Conservation (phyloP, 148 eudicot genomes). For the Diospyros kaki region DNA sequence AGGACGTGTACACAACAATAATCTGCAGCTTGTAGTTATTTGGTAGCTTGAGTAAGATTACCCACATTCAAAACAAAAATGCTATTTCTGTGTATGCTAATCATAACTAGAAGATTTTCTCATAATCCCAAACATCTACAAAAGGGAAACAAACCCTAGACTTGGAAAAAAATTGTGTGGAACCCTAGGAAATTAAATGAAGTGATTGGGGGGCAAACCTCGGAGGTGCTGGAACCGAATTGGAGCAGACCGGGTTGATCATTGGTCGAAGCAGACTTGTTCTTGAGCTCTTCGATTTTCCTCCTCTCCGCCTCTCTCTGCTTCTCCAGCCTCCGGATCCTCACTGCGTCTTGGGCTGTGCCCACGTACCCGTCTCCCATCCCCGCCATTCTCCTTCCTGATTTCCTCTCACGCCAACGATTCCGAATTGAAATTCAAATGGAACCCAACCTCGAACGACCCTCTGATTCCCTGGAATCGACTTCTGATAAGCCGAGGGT, state of each 20-base stretch:
- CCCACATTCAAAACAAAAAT: too few species aligned
- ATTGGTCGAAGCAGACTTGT: slow-evolving; percentile 63
- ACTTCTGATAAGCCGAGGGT: too few species aligned
- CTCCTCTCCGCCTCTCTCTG: slow-evolving; percentile 95
- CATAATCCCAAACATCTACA: neutral
- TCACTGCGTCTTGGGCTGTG: slow-evolving; percentile 89
- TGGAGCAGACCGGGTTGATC: slow-evolving; percentile 93
- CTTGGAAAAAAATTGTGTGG: neutral
- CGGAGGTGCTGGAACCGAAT: slow-evolving; percentile 92
- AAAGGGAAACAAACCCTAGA: slow-evolving; percentile 8
- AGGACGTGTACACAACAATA: neutral
- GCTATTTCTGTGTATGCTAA: neutral
- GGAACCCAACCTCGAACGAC: too few species aligned
- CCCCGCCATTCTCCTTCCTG: slow-evolving; percentile 63
- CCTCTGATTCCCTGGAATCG: too few species aligned
- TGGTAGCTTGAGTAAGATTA: too few species aligned
- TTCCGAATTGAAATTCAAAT: neutral
- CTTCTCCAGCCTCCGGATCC: slow-evolving; percentile 88
- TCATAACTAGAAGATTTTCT: neutral
- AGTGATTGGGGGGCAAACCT: slow-evolving; percentile 34
- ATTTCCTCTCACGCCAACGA: neutral
- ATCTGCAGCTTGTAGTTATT: neutral
- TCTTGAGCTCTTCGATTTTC: slow-evolving; percentile 83
- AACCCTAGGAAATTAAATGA: neutral
- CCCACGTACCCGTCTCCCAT: slow-evolving; percentile 99